These are phyloP conservation scores for Phytophthora ramorum DNA, from an alignment of 352 stramenopile species.

Conservation along the genomic window DNA sequence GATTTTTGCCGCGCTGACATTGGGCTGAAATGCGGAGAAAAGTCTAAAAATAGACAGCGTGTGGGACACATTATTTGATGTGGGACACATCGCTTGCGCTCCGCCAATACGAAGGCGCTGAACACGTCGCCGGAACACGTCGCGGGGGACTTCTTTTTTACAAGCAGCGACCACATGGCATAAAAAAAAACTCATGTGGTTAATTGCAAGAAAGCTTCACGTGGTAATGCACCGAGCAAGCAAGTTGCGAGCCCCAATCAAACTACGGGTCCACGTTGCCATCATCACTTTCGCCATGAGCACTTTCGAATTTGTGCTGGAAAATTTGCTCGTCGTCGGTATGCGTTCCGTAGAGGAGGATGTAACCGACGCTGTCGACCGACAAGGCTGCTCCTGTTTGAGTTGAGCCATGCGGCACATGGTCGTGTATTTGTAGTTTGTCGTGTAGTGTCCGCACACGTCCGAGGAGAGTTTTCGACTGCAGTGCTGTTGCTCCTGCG, in stretches of 20 bases:
- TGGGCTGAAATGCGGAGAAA: neutral
- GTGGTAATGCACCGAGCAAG: neutral
- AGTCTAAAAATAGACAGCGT: conserved; percentile 6
- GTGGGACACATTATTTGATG: conserved; percentile 12
- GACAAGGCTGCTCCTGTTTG: no score
- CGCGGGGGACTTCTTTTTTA: conserved; percentile 6
- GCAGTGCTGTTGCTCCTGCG: no score
- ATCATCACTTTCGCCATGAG: neutral
- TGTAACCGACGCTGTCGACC: no score
- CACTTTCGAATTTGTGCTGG: no score
- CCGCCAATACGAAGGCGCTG: conserved; percentile 1
- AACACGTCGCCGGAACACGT: neutral
- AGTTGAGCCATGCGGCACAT: no score
- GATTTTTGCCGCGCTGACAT: conserved; percentile 4
- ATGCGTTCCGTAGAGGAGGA: no score
- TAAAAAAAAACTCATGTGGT: conserved; percentile 3
- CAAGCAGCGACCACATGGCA: conserved; percentile 12
- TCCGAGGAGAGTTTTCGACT: no score
- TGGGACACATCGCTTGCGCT: neutral
- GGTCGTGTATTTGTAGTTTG: no score
- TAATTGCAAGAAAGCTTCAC: neutral
- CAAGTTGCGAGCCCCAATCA: neutral
- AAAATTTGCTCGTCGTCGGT: no score
- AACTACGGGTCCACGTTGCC: neutral
- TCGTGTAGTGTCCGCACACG: no score